Base-by-base conservation (phyloP, 192 early-diverging fungal species). In the Rhizophagus sp. region DNA sequence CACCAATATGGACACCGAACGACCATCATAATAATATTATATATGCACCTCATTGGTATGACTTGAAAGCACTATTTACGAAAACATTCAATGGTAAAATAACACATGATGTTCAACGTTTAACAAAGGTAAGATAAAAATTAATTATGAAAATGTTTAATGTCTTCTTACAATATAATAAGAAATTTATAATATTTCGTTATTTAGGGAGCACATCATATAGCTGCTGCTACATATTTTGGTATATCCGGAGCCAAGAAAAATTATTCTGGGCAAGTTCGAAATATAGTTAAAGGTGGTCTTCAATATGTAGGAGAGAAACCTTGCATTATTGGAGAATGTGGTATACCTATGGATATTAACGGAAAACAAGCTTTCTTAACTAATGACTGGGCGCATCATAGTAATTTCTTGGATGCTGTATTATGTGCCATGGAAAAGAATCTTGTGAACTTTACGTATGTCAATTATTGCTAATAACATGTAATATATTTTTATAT, bases 1-100 rank as follows among this genome's bases (percentile, higher is more conserved):
- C 88, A 34, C 89, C 89, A 69, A 76, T 87, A 15, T 88, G 84
- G 76, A 81, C 63, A 27, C 75, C 85, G 30, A 80, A 66, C 22
- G 86, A 88, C 57, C 87, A 90, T 50, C 79, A 91, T 47, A 77
- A 87, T 7, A 88, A 92, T 52, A 81, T 93, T 33, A 88, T 95
- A 4, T 96, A 91, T 80, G 88, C 94, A 1, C 95, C 95, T 17
- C 95, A 96, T 84, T 96, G 94, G 94, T 96, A 96, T 80, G 95
- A 96, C 79, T 79, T 95, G 22, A 91, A 95, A 73, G 89, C 91
- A 22, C 76, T 96, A 17, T 95, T 95, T 74, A 87, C 90, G 72
- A 90, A 91, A 82, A 82, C 86, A 4, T 96, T 95, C 62, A 86
- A 92, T 70, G 90, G 93, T 17, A 81, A 87, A 12, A 85, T 95